Evolutionary conservation across 805 yeast species (phyloP), one percentile per base, ranked within the genome.

Genomic region (Ogataea henricii): DNA sequence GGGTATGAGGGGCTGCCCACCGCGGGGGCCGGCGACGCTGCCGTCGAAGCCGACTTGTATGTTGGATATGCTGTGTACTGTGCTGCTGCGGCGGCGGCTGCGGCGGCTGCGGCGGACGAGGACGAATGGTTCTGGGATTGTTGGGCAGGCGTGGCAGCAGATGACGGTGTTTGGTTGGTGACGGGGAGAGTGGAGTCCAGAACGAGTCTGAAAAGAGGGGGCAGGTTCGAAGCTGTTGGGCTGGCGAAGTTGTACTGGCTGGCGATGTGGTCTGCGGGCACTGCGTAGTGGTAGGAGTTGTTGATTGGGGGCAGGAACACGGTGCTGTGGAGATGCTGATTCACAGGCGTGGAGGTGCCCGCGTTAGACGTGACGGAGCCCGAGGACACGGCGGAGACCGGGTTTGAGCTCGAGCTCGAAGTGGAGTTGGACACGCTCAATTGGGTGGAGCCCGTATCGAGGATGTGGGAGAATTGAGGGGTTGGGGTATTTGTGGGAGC

Each of bases 121-220:
- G 54, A 55, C 26, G 43, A 50, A 6, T 22, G 25, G 25, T 22
- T 22, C 25, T 22, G 25, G 8, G 25, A 6, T 8, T 6, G 8
- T 8, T 12, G 8, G 25, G 25, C 25, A 22, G 25, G 8, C 25
- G 18, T 13, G 12, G 34, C 9, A 5, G 34, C 7, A 14, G 17
- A 6, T 14, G 34, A n/a, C 9, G 34, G 6, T 6, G 30, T 8
- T 30, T 30, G 34, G n/a, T 30, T 30, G 17, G 60, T 56, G 3
- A 56, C 43, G 1, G 65, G 65, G 14, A 57, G 42, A 3, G 62
- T 48, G 9, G 63, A 58, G 39, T 61, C 64, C 6, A 58, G 43
- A 2, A 60, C 63, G 17, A 62, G 47, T 48, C 56, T 60, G 48
- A 57, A 58, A 3, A 60, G 46, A 1, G 66, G 64, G 1, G 65